Evolutionary conservation across 1,284 basidiomycete species (phyloP), one percentile per base, ranked within the genome.

Genomic region (Leccinum solheimii): DNA sequence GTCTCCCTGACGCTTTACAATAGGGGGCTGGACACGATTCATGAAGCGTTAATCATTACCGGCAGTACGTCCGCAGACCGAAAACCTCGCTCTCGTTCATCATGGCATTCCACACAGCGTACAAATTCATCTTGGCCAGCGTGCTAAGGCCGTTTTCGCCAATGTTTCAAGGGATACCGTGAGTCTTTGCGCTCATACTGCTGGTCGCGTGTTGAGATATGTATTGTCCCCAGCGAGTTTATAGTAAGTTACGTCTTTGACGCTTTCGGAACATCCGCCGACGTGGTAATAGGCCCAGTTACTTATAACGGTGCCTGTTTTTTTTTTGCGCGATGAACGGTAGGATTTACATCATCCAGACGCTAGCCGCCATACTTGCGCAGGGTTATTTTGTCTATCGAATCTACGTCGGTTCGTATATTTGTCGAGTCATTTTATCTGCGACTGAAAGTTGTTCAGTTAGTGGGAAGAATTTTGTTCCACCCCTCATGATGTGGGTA

Each of bases 321-420:
- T 4, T 26, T 10, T 43, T 19, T 16, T 19, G n/a, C 49, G 1
- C 3, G 14, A 5, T 7, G 48, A 40, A 38, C 7, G 11, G 51
- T 11, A 7, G 13, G 34, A 19, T 36, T 64, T 2, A 62, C 38
- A 8, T 13, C 2, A 5, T n/a, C 9, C 32, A 71, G 69, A 7
- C 13, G 0, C 3, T 60, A 4, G 62, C 60, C 2, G 21, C 62
- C 16, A 5, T 62, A 1, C 23, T 21, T 5, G 16, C 57, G 0
- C 62, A 65, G 19, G 58, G 57, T 5, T 66, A 66, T 56, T 62
- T 67, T 13, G 48, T 62, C 10, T 38, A 69, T 49, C 66, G 66
- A 32, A 48, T 70, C 10, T 68, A 60, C 5, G 0, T 64, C 0
- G 56, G 67, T 67, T 26, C n/a, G 65, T 56, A 16, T 34, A 11